Percentiles rank a stretch among this genome's conserved stretches.
These are phyloP conservation scores for Phytophthora sojae DNA, from an alignment of 352 stramenopile species.

Conservation along the genomic window DNA sequence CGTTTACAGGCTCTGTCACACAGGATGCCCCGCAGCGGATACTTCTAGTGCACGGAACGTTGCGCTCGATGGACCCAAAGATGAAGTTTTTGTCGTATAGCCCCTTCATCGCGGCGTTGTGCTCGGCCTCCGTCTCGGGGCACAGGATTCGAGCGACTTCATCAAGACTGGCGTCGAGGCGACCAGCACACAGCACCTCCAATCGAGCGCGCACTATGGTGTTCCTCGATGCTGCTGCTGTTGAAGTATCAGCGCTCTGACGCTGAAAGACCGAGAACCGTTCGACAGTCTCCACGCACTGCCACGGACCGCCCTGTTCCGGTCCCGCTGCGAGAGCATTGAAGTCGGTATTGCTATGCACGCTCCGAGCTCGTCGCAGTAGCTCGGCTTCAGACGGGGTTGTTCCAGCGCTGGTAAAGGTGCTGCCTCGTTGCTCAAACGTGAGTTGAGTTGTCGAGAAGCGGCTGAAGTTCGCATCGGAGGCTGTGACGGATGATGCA, in stretches of 20 bases:
- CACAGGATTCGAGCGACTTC: slow-evolving; percentile 34
- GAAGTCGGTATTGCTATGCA: slow-evolving; percentile 1
- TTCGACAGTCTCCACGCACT: not conserved
- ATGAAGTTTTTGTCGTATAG: slow-evolving; percentile 44
- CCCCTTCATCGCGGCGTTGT: slow-evolving; percentile 39
- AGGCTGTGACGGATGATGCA: slow-evolving; percentile 4
- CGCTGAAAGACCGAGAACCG: slow-evolving; percentile 2
- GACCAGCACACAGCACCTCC: slow-evolving; percentile 34
- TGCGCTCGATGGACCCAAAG: slow-evolving; percentile 33
- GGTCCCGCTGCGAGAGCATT: not conserved
- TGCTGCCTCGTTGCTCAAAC: slow-evolving; percentile 6
- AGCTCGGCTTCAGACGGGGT: slow-evolving; percentile 2
- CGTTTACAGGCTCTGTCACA: not conserved
- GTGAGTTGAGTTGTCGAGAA: slow-evolving; percentile 5
- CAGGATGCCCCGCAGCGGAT: not conserved
- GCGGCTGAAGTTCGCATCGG: slow-evolving; percentile 6
- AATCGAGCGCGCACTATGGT: not conserved
- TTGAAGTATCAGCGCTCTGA: not conserved
- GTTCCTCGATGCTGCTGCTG: not conserved
- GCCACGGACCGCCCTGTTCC: not conserved
- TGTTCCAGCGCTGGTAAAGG: not conserved
- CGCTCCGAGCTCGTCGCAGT: not conserved
- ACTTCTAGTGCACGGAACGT: slow-evolving; percentile 11
- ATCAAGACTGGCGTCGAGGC: slow-evolving; percentile 29
- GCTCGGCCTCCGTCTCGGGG: slow-evolving; percentile 21